Conservation (phyloP, 129 eudicot species). For the Erigeron canadensis region DNA sequence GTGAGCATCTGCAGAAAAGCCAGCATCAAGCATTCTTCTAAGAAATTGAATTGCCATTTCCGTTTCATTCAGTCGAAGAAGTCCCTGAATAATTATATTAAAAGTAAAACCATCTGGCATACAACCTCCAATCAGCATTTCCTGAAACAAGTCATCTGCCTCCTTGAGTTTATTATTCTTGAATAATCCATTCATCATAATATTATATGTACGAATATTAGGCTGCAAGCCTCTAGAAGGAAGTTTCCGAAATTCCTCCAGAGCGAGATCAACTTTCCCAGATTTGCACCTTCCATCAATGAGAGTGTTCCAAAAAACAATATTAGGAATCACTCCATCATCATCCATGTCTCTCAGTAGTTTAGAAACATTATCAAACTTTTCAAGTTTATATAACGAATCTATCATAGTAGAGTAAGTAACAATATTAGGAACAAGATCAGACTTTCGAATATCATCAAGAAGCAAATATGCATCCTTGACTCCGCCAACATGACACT, state of each 20-base stretch:
- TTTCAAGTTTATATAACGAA: slow-evolving; percentile 23
- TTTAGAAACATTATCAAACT: slow-evolving; percentile 20
- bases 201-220: slow-evolving; percentile 35
- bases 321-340: slow-evolving; percentile 29
- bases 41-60: slow-evolving; percentile 30
- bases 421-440: slow-evolving; percentile 27
- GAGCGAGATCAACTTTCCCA: slow-evolving; percentile 31
- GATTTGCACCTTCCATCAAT: slow-evolving; percentile 41
- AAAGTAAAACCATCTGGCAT: slow-evolving; percentile 40
- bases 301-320: slow-evolving; percentile 31
- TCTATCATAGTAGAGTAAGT: slow-evolving; percentile 33
- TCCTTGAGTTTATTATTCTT: slow-evolving; percentile 31
- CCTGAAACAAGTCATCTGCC: slow-evolving; percentile 31
- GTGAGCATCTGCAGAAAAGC: slow-evolving; percentile 31
- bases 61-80: slow-evolving; percentile 27
- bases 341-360: slow-evolving; percentile 27
- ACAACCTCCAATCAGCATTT: slow-evolving; percentile 35
- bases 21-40: slow-evolving; percentile 37
- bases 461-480: slow-evolving; percentile 27
- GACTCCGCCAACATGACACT: slow-evolving; percentile 30
- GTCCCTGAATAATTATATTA: slow-evolving; percentile 39
- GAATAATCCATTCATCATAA: slow-evolving; percentile 33
- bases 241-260: slow-evolving; percentile 23
- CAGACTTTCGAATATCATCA: slow-evolving; percentile 9
- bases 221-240: slow-evolving; percentile 32